These are phyloP conservation scores for Ampelomyces quisqualis DNA, from an alignment of 2,329 filamentous ascomycete genomes.

Conservation along the genomic window DNA sequence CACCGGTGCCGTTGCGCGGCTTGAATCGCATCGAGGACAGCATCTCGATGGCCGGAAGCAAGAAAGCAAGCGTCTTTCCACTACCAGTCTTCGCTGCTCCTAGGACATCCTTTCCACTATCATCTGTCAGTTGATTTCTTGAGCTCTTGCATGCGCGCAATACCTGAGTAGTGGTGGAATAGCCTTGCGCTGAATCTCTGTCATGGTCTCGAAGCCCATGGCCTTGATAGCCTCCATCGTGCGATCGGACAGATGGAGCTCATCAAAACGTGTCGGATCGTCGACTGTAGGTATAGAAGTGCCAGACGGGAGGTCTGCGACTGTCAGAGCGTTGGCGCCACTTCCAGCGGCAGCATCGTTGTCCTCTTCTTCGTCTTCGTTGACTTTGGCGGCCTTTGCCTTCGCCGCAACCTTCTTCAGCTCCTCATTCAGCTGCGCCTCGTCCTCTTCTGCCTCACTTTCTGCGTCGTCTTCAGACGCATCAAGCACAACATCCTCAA, in stretches of 20 bases:
- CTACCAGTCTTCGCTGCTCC: conserved; percentile 95
- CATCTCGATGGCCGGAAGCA: conserved; percentile 94
- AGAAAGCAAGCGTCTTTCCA: conserved; percentile 91
- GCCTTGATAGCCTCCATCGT: conserved; percentile 84
- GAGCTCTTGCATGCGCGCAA: neutral
- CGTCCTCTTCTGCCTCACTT: conserved; percentile 37
- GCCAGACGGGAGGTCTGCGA: conserved; percentile 56
- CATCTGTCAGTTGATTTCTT: conserved; percentile 1
- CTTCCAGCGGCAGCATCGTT: conserved; percentile 22
- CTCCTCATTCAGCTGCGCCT: conserved; percentile 39
- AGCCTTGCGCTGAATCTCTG: conserved; percentile 83
- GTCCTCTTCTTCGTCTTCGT: conserved; percentile 33
- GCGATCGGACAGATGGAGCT: conserved; percentile 83
- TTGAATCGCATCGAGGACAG: conserved; percentile 88
- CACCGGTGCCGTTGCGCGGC: conserved; percentile 80
- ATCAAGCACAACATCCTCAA: conserved; percentile 20
- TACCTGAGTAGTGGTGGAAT: conserved; percentile 81
- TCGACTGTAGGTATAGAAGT: conserved; percentile 61
- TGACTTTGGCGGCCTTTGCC: conserved; percentile 26
- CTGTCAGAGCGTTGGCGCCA: conserved; percentile 31
- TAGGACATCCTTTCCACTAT: conserved; percentile 76
- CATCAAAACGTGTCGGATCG: conserved; percentile 70
- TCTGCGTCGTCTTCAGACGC: conserved; percentile 33
- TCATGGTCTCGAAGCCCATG: conserved; percentile 96
- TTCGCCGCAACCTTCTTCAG: conserved; percentile 36